Evolutionary conservation across 768 basidiomycete genomes (phyloP).

Genomic region (Baorangia bicolor): DNA sequence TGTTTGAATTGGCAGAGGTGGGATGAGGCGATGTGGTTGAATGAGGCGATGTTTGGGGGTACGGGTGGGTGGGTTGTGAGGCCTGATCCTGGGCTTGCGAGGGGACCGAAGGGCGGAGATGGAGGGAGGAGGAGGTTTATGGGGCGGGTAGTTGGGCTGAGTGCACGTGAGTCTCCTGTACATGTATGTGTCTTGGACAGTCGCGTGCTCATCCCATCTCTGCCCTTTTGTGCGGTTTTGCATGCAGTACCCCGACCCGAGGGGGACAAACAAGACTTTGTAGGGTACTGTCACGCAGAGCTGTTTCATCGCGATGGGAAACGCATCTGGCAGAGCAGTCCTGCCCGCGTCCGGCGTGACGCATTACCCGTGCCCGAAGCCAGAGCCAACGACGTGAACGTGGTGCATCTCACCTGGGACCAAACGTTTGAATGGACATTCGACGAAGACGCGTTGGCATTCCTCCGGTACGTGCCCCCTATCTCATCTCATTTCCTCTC

Average conservation of each 20-base stretch:
- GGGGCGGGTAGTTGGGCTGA: constrained; percentile 44
- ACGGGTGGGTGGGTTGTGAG: constrained; percentile 55
- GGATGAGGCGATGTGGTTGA: constrained; percentile 56
- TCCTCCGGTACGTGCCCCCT: constrained; percentile 42
- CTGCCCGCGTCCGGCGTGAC: constrained; percentile 33
- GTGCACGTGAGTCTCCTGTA: constrained; percentile 36
- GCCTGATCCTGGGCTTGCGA: constrained; percentile 33
- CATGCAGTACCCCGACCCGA: constrained; percentile 46
- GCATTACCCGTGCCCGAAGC: constrained; percentile 18
- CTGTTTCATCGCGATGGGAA: constrained; percentile 42
- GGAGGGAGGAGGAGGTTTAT: constrained; percentile 16
- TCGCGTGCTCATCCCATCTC: not conserved
- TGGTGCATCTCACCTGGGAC: constrained; percentile 40
- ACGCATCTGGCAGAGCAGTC: constrained; percentile 44
- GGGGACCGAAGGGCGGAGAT: constrained; percentile 1
- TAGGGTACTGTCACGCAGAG: constrained; percentile 45
- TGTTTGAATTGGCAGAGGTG: constrained; percentile 65
- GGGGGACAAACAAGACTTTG: constrained; percentile 35
- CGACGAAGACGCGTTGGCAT: constrained; percentile 49
- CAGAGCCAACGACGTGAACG: not conserved
- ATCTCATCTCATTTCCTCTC: not conserved
- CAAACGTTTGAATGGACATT: constrained; percentile 52
- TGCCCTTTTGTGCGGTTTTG: not conserved
- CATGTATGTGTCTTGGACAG: not conserved
- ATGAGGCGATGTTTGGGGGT: constrained; percentile 62